Evolutionary conservation across 768 basidiomycete species (phyloP), one percentile per base, ranked within the genome.

Genomic region (Leucocoprinus sp.): DNA sequence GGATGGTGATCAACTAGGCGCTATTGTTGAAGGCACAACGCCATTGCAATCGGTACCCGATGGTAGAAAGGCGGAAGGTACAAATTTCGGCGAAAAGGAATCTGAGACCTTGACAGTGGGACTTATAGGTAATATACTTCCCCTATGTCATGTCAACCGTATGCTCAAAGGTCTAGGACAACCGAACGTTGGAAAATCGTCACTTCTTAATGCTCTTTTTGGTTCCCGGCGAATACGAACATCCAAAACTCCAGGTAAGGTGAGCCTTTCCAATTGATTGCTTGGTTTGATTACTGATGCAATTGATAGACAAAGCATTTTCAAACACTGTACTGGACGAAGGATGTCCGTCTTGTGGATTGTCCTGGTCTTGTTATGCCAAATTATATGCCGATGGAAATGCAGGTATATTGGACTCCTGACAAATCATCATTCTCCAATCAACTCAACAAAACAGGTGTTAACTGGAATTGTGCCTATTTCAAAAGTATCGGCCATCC

Each of bases 361-460:
- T 98, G 95, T 56, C 95, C 95, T 0, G 95, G 95, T 8, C 75
- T 98, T 12, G 90, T 97, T 2, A 82, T 95, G 71, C 95, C 95
- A 7, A 84, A 80, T 50, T 72, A 74, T 54, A 75, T 84, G 4
- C 86, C 82, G 7, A 80, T 90, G 79, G 88, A 92, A 60, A 75
- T 82, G 58, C 90, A 93, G 67, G 85, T 81, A 28, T 28, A n/a
- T 28, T 12, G 6, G 12, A 28, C 27, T 28, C 12, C 12, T 12
- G 5, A 12, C 27, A 28, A 28, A 6, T 28, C 27, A 6, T 6
- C 5, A 28, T 28, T 6, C 12, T 12, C 27, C 12, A 28, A 12
- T 28, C 12, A 12, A 28, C 27, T 48, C n/a, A 41, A 22, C 15
- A 40, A 12, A 46, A 27, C 50, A 85, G 80, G 82, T 84, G 41